Evolutionary conservation across 306 rosid species (phyloP).

Genomic region (Lathyrus oleraceus): DNA sequence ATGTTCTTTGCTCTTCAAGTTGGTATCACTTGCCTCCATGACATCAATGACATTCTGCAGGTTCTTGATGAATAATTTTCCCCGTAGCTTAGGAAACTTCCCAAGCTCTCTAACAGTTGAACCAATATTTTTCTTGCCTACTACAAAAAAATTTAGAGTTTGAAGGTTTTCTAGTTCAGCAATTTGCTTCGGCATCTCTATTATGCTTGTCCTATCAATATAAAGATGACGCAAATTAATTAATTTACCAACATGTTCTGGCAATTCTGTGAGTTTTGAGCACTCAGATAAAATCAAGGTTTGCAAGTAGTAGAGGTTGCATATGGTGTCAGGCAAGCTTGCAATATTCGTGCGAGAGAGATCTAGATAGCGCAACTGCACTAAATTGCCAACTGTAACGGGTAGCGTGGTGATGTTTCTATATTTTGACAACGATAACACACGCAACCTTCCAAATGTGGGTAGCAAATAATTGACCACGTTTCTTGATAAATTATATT

Average conservation of each 20-base stretch:
- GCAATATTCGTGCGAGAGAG: neutral
- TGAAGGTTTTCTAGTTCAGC: neutral
- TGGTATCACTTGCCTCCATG: neutral
- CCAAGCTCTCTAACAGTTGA: neutral
- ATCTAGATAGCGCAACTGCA: slow-evolving; percentile 8
- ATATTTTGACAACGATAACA: neutral
- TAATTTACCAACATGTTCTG: neutral
- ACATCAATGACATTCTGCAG: neutral
- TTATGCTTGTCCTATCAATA: accelerated
- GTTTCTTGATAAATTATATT: neutral
- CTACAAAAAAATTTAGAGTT: neutral
- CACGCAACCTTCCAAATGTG: neutral
- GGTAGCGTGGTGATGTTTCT: neutral
- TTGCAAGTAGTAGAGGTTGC: slow-evolving; percentile 7
- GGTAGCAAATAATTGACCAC: neutral
- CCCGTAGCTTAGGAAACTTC: neutral
- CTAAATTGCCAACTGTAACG: neutral
- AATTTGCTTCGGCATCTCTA: slow-evolving; percentile 3
- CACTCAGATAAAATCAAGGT: neutral
- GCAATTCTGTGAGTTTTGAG: neutral
- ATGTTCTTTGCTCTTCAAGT: neutral
- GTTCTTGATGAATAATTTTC: neutral
- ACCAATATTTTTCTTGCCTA: neutral
- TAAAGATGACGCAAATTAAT: slow-evolving; percentile 2
- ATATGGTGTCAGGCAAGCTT: neutral